Evolutionary conservation across 768 basidiomycete genomes (phyloP), one percentile per base, ranked within the genome.

Genomic region (Suillus weaverae): DNA sequence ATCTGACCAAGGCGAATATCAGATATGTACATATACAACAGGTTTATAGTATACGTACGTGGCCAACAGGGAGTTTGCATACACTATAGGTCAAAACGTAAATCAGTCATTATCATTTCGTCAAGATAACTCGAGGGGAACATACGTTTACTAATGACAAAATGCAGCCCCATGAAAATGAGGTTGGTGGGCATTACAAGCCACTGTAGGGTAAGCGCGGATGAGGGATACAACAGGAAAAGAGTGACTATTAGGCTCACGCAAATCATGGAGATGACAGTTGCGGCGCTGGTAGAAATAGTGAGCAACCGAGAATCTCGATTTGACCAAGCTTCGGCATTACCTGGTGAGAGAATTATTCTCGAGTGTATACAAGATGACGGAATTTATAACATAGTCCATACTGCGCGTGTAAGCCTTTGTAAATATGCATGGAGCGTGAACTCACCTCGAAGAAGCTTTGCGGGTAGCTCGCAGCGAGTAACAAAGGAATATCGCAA

Each of bases 331-430:
- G 32, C 3, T 51, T 68, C 65, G 5, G 30, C 11, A 30, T 32
- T 55, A 82, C 81, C 81, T 80, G 35, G 85, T 86, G 36, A 86
- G 64, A 9, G 81, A 71, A 62, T 85, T 85, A 41, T 80, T 85
- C 68, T 86, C 85, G 51, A 86, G 80, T 0, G 84, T 81, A 65
- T 86, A 86, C 1, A 84, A 66, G 46, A 85, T 82, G 54, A 85
- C 74, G 0, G 74, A 70, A 62, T 85, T 79, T 30, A 86, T 76
- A 32, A 86, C 66, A 9, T 79, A 79, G 64, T 85, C 82, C 69
- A 86, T 66, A 61, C 84, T 85, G 63, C 33, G 22, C 8, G 0
- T 62, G 39, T 18, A 56, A 32, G 44, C 36, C 7, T 1, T 41
- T 14, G 20, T 38, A 30, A 10, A 3, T 20, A 9, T 39, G 11